Evolutionary conservation across 805 yeast genomes (phyloP), one percentile per base, ranked within the genome.

Genomic region (Kodamaea laetipori): DNA sequence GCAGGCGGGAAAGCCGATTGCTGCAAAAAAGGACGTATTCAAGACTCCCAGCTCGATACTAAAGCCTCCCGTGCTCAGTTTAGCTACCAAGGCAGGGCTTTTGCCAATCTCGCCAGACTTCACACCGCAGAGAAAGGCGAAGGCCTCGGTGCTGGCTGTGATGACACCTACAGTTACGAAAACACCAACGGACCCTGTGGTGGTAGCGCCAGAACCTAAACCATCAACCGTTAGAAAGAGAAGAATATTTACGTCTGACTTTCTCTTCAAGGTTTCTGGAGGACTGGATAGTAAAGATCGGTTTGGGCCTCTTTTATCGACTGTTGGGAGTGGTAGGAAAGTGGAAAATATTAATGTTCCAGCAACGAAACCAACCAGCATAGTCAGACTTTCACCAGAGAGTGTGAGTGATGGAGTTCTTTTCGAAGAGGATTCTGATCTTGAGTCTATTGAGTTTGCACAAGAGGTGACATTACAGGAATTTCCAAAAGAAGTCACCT

Each of bases 71-170:
- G 34, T 30, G 18, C 34, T 30, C 18, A 30, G 21, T 17, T 3
- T 41, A 17, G 25, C 39, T 6, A n/a, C 31, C 37, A 38, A 35
- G 16, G 13, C 32, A 4, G 32, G 34, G 23, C 43, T 37, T 24
- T 44, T 53, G 24, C 61, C 64, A 16, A 49, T 55, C 6, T 56
- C 68, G 5, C 69, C 69, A 2, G 67, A 62, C 30, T 53, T 54
- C 52, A 65, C 69, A 8, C 71, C 71, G 3, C 63, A 60, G 15
- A 30, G 34, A 30, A 30, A 30, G 17, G 53, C 53, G 26, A 38
- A 28, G 18, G 26, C 23, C 13, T 19, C 34, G 26, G 25, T 16
- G 12, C n/a, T 19, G 13, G 30, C 23, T 6, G 31, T 21, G 9
- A 24, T 10, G 19, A 17, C 37, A 8, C 44, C 44, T n/a, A 27